Evolutionary conservation across 1,284 basidiomycete genomes (phyloP).

Genomic region (Entoloma clypeatum): DNA sequence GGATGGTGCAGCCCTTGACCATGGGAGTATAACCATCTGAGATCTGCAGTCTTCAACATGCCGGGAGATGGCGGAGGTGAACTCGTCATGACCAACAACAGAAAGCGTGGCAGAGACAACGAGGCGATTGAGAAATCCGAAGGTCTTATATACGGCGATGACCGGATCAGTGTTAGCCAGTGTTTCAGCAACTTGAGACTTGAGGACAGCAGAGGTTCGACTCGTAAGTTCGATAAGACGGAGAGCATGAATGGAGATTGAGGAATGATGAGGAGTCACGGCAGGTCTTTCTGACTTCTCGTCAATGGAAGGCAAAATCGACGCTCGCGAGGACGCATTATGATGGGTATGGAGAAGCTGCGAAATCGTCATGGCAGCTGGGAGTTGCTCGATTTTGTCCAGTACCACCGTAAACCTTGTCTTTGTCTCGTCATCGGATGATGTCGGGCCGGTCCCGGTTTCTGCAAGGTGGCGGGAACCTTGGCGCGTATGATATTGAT

Average conservation of each 20-base stretch:
- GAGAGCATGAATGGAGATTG: conserved; percentile 63
- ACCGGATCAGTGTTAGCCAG: conserved; percentile 76
- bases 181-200: conserved; percentile 69
- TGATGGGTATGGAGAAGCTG: conserved; percentile 53
- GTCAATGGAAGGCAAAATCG: conserved; percentile 16
- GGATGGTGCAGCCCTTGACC: conserved; percentile 45
- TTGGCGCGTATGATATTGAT: conserved; percentile 39
- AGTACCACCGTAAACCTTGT: conserved; percentile 76
- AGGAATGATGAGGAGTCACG: conserved; percentile 5
- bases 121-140: conserved; percentile 72
- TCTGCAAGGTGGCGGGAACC: conserved; percentile 19
- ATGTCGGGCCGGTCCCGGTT: conserved; percentile 15
- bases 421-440: conserved; percentile 40
- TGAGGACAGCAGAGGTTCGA: conserved; percentile 83
- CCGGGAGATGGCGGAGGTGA: conserved; percentile 61
- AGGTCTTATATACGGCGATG: conserved; percentile 77
- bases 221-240: conserved; percentile 88
- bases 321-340: conserved; percentile 9
- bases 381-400: conserved; percentile 83
- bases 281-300: conserved; percentile 24
- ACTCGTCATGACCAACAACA: conserved; percentile 65
- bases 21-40: conserved; percentile 82
- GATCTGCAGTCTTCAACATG: conserved; percentile 58
- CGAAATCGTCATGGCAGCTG: conserved; percentile 62
- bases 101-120: conserved; percentile 66